Conservation (phyloP, 495 filamentous ascomycete species). For the Neurospora sp. region DNA sequence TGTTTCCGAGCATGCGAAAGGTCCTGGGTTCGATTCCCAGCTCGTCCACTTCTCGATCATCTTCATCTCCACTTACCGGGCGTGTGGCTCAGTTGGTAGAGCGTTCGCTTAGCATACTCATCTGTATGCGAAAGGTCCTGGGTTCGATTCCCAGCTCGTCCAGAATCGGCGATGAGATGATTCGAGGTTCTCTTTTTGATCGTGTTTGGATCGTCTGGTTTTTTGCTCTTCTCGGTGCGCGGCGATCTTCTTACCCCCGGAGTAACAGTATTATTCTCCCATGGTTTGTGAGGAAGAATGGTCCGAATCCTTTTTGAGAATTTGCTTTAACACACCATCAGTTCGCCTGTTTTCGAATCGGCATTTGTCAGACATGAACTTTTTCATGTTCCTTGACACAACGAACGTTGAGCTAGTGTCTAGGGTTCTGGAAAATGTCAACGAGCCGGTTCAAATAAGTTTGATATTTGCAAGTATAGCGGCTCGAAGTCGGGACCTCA, state of each 20-base stretch:
- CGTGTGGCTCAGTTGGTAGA: neutral
- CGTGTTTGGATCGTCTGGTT: too few species aligned
- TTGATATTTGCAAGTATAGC: neutral
- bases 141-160: too few species aligned
- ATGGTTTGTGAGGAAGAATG: too few species aligned
- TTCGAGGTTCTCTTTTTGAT: too few species aligned
- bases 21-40: neutral
- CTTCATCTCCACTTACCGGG: neutral
- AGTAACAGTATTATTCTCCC: too few species aligned
- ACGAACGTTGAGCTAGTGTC: neutral
- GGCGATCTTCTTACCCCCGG: too few species aligned
- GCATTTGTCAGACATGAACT: too few species aligned
- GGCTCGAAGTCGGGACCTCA: neutral
- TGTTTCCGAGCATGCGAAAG: neutral
- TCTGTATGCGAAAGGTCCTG: neutral
- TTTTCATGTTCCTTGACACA: too few species aligned
- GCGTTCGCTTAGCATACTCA: neutral
- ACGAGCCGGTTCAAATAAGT: neutral
- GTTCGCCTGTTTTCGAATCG: too few species aligned
- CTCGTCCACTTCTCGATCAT: neutral
- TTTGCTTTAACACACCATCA: neutral
- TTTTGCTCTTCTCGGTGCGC: too few species aligned
- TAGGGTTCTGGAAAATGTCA: neutral
- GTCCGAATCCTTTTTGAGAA: too few species aligned
- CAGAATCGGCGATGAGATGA: too few species aligned